Evolutionary conservation across 2,329 filamentous ascomycete species (phyloP), one percentile per base, ranked within the genome.

Genomic region (Elsinoe australis): DNA sequence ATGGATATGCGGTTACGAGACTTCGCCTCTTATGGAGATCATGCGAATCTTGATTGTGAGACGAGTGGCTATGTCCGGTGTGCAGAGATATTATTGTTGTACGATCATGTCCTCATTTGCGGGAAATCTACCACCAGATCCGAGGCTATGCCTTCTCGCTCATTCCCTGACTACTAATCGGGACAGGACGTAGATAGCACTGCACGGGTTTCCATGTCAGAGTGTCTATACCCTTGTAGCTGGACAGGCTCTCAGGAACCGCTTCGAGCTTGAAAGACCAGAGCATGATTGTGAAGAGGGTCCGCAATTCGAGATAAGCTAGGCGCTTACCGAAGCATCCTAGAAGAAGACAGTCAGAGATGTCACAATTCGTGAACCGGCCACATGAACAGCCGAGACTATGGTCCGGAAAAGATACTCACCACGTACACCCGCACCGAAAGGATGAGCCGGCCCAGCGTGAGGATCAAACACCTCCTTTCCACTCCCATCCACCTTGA

Each of bases 391-490:
- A 10, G 8, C 12, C 18, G 18, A 19, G 3, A 19, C n/a, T 5
- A 15, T 7, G 17, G 4, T 6, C 9, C 21, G 15, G n/a, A 42
- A 28, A 14, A 12, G 3, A 41, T 12, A 15, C 36, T 28, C 14
- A 28, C 44, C 44, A 4, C 67, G 52, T 15, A 58, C 55, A 1
- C 67, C 68, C 2, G 59, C 58, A 0, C 65, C 64, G 51, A 70
- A 70, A 1, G 59, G 55, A 28, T 64, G 48, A 5, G 45, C 48
- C 19, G 67, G 65, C 8, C 68, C 55, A 3, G 65, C 61, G 26
- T 57, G 54, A 1, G 59, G 34, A 52, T 69, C 61, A 52, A 67
- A 69, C 1, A 50, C 54, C 10, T 60, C 54, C 14, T 57, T 53
- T 1, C 58, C 61, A 3, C 55, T 34, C 7, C 56, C 53, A 7